A percentile compares a stretch with the other conserved stretches of the same genome.
These are phyloP conservation scores for Thermomucor indicae-seudaticae DNA, from an alignment of 371 early-diverging fungal species.

Conservation along the genomic window DNA sequence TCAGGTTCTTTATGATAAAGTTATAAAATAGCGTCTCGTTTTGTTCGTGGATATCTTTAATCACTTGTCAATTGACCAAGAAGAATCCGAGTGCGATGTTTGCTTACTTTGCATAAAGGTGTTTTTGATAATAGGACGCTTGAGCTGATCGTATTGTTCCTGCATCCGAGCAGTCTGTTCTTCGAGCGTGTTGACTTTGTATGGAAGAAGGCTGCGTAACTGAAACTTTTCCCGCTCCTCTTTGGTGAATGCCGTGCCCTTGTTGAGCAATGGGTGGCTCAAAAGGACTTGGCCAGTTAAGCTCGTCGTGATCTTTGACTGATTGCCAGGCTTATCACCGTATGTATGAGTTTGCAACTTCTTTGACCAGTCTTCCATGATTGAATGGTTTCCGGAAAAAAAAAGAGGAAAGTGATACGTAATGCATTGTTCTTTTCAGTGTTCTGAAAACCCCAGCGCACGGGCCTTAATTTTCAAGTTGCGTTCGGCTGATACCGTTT, in stretches of 20 bases:
- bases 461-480: too few relatives aligned
- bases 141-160: constrained; percentile 11
- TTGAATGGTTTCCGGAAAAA: not conserved
- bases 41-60: constrained; percentile 20
- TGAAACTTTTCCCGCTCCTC: constrained; percentile 23
- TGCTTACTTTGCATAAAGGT: constrained; percentile 11
- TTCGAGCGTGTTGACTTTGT: constrained; percentile 16
- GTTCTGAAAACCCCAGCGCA: too few relatives aligned
- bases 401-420: not conserved
- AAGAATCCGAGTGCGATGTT: not conserved
- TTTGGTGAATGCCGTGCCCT: constrained; percentile 23
- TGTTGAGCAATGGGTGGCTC: constrained; percentile 10
- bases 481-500: too few relatives aligned
- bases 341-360: constrained; percentile 5
- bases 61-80: not conserved
- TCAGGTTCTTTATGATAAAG: constrained; percentile 16
- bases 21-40: constrained; percentile 27
- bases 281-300: constrained; percentile 7
- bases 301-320: not conserved
- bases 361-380: not conserved
- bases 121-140: constrained; percentile 9
- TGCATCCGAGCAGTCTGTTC: constrained; percentile 8
- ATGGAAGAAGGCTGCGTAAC: constrained; percentile 16
- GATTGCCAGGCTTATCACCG: constrained; percentile 11
- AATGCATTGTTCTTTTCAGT: too few relatives aligned